A percentile compares a stretch with the other conserved stretches of the same genome.
Conservation (phyloP, 2,329 filamentous ascomycete genomes). For the Ceratocystis smalleyi region DNA sequence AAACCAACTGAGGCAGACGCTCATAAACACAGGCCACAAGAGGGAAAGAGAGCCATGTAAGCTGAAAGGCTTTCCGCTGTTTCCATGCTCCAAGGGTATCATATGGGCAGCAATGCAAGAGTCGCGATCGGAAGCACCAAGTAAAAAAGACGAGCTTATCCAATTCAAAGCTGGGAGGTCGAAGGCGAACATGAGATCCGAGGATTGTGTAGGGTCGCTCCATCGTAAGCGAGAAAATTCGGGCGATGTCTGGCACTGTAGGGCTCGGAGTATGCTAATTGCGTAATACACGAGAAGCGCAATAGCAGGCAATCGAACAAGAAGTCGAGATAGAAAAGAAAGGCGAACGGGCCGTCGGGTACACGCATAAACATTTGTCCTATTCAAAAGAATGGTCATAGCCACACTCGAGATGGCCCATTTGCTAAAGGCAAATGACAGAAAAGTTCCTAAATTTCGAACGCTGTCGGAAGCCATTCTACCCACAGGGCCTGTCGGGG, state of each 20-base stretch:
- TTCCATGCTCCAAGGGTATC: conserved; percentile 31
- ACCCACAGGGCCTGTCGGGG: conserved; percentile 24
- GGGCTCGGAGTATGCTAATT: conserved; percentile 57
- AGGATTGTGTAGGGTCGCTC: conserved; percentile 48
- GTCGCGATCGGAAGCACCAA: conserved; percentile 56
- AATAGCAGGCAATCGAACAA: conserved; percentile 57
- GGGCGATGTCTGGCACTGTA: conserved; percentile 79
- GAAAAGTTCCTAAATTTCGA: conserved; percentile 67
- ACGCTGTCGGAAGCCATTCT: conserved; percentile 42
- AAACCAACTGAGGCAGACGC: conserved; percentile 62
- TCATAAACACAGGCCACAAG: conserved; percentile 60
- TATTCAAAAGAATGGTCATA: conserved; percentile 75
- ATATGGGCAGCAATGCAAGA: conserved; percentile 66
- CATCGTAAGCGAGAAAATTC: conserved; percentile 55
- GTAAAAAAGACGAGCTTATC: conserved; percentile 54
- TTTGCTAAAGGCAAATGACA: conserved; percentile 78
- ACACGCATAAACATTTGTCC: conserved; percentile 85
- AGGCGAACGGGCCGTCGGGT: conserved; percentile 67
- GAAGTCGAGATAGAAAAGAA: conserved; percentile 53
- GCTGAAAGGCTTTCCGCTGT: conserved; percentile 31
- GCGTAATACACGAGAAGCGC: conserved; percentile 54
- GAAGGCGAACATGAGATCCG: conserved; percentile 54
- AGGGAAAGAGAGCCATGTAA: conserved; percentile 63
- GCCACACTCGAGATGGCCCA: conserved; percentile 83
- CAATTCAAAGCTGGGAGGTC: conserved; percentile 55